Percentiles rank a stretch among this genome's conserved stretches.
phyloP scores from a whole-genome alignment of 1,139 yeast genomes.

The Tardiomyces blankii region DNA sequence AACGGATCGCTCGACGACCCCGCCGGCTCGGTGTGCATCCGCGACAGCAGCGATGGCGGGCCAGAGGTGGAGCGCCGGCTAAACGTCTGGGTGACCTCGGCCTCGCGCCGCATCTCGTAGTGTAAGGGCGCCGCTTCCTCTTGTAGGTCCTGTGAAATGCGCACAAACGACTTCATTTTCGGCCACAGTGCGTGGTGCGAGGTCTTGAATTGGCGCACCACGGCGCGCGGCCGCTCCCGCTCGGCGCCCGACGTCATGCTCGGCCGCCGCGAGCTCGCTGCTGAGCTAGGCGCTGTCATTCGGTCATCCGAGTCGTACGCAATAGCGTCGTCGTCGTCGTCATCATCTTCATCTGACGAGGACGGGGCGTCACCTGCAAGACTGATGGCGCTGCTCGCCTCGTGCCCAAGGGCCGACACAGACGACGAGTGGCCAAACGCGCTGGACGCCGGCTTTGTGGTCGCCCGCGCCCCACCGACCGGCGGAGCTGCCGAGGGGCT shows the following conservation, averaged over 20 bases:
- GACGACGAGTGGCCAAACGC: not conserved
- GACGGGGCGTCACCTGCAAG: slow-evolving; percentile 7
- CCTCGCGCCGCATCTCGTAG: slow-evolving; percentile 23
- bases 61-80: not conserved
- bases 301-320: slow-evolving; percentile 19
- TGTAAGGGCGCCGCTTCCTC: slow-evolving; percentile 24
- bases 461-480: not conserved
- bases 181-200: slow-evolving; percentile 19
- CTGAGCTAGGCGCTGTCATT: slow-evolving; percentile 15
- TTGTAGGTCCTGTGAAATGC: slow-evolving; percentile 22
- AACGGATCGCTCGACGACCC: not conserved
- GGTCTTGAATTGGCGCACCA: slow-evolving; percentile 10
- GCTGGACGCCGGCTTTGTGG: not conserved
- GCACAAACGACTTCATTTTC: slow-evolving; percentile 20
- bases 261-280: slow-evolving; percentile 8
- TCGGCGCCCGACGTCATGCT: slow-evolving; percentile 1
- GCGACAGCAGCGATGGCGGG: not conserved
- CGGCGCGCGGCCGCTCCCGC: slow-evolving; percentile 4
- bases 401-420: slow-evolving; percentile 17
- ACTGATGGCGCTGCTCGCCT: slow-evolving; percentile 9
- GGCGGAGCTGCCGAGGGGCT: slow-evolving; percentile 5
- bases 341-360: slow-evolving; percentile 10
- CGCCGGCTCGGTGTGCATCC: not conserved
- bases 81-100: slow-evolving; percentile 17
- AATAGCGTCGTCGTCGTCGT: slow-evolving; percentile 4